A percentile compares a stretch with the other conserved stretches of the same genome.
Evolutionary conservation across 768 basidiomycete species (phyloP).

Genomic region (Vishniacozyma victoriae): DNA sequence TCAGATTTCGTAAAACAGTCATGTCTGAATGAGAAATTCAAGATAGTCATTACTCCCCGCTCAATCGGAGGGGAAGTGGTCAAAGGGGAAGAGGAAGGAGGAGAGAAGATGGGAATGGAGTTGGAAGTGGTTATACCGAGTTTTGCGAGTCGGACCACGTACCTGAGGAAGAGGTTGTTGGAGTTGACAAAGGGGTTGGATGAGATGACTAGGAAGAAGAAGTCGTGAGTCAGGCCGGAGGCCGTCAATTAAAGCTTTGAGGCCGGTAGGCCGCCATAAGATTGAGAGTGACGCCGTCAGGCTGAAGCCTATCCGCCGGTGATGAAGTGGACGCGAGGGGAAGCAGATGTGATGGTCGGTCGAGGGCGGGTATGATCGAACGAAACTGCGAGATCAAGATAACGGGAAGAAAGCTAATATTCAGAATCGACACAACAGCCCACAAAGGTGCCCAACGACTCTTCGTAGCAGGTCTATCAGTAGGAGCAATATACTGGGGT

Average conservation of each 20-base stretch:
- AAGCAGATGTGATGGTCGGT: no score
- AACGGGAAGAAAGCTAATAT: no score
- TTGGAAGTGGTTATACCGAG: constrained; percentile 60
- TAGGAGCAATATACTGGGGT: constrained; percentile 62
- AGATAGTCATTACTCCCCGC: constrained; percentile 48
- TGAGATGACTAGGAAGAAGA: constrained; percentile 57
- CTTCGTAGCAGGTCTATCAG: constrained; percentile 58
- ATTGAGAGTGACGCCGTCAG: neutral
- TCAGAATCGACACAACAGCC: constrained; percentile 54
- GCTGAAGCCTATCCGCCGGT: no score
- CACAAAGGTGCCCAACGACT: constrained; percentile 57
- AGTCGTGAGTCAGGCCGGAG: constrained; percentile 49
- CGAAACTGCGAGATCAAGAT: no score
- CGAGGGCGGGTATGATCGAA: no score
- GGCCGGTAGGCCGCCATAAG: neutral
- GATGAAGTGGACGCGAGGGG: no score
- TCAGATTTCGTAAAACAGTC: constrained; percentile 63
- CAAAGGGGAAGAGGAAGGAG: neutral
- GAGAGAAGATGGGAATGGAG: constrained; percentile 11
- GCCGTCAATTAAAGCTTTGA: no score
- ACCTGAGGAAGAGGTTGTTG: constrained; percentile 53
- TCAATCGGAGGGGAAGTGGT: constrained; percentile 10
- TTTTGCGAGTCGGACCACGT: constrained; percentile 60
- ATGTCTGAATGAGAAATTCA: constrained; percentile 56
- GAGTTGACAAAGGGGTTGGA: constrained; percentile 51